These are phyloP conservation scores for Gentiana macrophylla DNA, from an alignment of 257 asterid genomes.

Conservation along the genomic window DNA sequence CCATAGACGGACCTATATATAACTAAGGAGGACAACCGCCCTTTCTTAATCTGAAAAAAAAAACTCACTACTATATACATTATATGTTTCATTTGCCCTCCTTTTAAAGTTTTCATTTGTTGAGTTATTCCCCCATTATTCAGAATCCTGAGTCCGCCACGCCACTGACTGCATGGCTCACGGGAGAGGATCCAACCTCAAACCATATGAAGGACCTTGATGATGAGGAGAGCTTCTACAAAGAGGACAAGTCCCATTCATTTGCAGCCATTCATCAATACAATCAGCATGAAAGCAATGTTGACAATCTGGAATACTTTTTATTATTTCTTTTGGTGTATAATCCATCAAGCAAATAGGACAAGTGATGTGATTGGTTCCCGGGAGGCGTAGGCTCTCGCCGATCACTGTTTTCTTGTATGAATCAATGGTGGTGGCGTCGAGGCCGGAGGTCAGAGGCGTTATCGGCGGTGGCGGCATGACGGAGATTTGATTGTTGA, in stretches of 20 bases:
- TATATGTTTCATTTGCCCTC: too few species aligned
- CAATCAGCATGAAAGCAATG: slow-evolving; percentile 87
- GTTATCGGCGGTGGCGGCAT: slow-evolving; percentile 16
- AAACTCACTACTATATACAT: too few species aligned
- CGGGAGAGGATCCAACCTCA: too few species aligned
- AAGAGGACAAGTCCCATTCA: slow-evolving; percentile 59
- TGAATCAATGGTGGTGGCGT: slow-evolving; percentile 52
- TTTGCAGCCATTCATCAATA: slow-evolving; percentile 69
- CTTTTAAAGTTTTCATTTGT: too few species aligned
- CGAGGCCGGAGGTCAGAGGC: slow-evolving; percentile 37
- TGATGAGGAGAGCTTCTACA: slow-evolving; percentile 61
- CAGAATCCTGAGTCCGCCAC: too few species aligned
- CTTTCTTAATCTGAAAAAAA: too few species aligned
- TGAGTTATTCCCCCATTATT: too few species aligned
- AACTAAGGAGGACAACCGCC: too few species aligned
- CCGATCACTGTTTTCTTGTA: slow-evolving; percentile 55
- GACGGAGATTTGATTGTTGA: background rate
- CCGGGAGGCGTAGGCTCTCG: slow-evolving; percentile 54
- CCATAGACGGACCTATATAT: too few species aligned
- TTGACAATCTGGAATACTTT: slow-evolving; percentile 56
- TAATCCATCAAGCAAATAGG: slow-evolving; percentile 74
- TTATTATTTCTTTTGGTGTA: slow-evolving; percentile 43
- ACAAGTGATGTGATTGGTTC: slow-evolving; percentile 52
- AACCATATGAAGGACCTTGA: too few species aligned
- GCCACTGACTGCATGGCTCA: too few species aligned